Base-by-base conservation (phyloP, 306 rosid species). In the Corylus heterophylla region DNA sequence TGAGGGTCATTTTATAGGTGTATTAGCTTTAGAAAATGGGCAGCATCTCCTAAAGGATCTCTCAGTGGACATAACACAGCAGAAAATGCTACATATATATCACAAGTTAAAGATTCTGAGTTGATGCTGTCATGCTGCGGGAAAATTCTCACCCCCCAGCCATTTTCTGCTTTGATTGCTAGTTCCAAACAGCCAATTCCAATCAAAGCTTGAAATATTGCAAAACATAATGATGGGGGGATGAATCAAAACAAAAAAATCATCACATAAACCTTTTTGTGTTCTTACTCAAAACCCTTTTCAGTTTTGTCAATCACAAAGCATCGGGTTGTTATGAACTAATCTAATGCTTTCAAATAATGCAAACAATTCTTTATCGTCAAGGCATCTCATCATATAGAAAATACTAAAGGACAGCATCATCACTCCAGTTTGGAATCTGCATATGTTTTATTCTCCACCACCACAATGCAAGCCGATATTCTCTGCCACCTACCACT, bases 331-430 rank as follows among this genome's bases (percentile, higher is more conserved):
- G 8, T 18, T 10, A 68, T 9, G 44, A 44, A 12, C 12, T 17
- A 37, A 18, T 27, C 12, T 17, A 37, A 18, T 27, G 59, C 45
- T 25, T 63, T 63, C 77, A 48, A 56, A 45, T 45, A 31, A 20
- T 18, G 62, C 13, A 61, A 72, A 69, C 76, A 16, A 79, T n/a
- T 72, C 73, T 61, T 72, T 45, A 61, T 72, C 62, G 58, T 42
- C 29, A 25, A 71, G 37, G n/a, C 73, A 20, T 71, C 22, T 7
- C 31, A 18, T 44, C 22, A 39, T 9, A 31, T 68, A 68, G n/a
- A 52, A 68, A 18, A 68, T 39, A 42, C 27, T 18, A 42, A 1
- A 39, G 42, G 51, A 68, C 39, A 42, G 72, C 29, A 18, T 44
- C 72, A 9, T 42, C 51, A 17, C 3, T 67, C 8, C 42, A 67